Conservation (phyloP, 1,284 basidiomycete species). For the Cutaneotrichosporon sp. region DNA sequence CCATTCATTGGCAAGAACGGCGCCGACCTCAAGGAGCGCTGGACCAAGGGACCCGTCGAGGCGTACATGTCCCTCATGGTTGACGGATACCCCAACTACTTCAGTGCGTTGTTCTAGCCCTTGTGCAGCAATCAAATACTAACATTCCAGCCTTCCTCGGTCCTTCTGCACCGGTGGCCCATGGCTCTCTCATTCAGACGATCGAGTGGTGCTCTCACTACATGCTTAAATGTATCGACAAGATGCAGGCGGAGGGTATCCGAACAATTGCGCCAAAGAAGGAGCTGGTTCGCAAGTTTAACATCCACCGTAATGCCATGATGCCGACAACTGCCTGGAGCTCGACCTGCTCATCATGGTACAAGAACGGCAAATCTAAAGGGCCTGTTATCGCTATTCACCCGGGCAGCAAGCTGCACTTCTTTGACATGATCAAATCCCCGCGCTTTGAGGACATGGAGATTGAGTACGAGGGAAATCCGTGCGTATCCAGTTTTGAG, state of each 20-base stretch:
- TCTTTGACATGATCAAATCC: conserved; percentile 24
- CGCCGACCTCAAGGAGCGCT: conserved; percentile 31
- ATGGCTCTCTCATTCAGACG: conserved; percentile 10
- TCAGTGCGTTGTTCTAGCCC: conserved; percentile 3
- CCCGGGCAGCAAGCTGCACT: conserved; percentile 21
- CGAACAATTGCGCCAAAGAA: conserved; percentile 20
- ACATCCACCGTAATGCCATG: conserved; percentile 27
- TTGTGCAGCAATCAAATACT: neutral
- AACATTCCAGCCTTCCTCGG: neutral
- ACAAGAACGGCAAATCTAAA: conserved; percentile 20
- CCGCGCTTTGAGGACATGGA: conserved; percentile 40
- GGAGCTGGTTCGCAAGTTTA: conserved; percentile 31
- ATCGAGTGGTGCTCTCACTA: conserved; percentile 22
- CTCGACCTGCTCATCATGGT: conserved; percentile 27
- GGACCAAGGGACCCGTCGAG: conserved; percentile 22
- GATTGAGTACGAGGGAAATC: conserved; percentile 1
- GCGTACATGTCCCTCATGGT: conserved; percentile 33
- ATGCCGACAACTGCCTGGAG: conserved; percentile 26
- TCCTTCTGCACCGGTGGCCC: neutral
- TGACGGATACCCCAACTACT: conserved; percentile 33
- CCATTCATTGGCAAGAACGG: conserved; percentile 24
- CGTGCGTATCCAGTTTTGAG: too few species aligned
- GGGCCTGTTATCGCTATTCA: conserved; percentile 19
- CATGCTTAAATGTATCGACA: conserved; percentile 15
- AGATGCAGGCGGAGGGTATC: conserved; percentile 12